These are phyloP conservation scores for Dicorynia guianensis DNA, from an alignment of 306 rosid species.

Conservation along the genomic window DNA sequence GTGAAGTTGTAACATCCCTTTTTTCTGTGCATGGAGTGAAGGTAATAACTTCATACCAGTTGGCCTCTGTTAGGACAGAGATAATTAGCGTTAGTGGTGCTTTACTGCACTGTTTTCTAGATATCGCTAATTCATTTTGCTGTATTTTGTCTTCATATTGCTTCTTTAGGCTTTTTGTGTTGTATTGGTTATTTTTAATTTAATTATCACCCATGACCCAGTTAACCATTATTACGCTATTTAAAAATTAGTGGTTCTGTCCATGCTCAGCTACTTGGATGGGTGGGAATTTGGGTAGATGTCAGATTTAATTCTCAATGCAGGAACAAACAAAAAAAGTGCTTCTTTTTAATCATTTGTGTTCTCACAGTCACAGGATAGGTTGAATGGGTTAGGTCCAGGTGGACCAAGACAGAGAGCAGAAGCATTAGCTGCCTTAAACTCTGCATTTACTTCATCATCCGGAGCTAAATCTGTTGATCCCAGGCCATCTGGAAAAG, in stretches of 20 bases:
- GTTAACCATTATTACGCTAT: background rate
- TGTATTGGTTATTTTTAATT: conserved; percentile 21
- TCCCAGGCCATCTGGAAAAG: conserved; percentile 63
- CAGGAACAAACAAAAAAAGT: background rate
- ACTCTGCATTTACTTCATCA: conserved; percentile 79
- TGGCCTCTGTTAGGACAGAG: background rate
- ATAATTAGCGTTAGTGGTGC: background rate
- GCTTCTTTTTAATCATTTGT: conserved; percentile 13
- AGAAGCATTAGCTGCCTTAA: conserved; percentile 90
- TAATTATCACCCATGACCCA: conserved; percentile 2
- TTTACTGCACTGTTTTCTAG: conserved; percentile 4
- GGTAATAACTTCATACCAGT: conserved; percentile 5
- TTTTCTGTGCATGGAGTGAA: conserved; percentile 9
- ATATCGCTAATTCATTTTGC: conserved; percentile 6
- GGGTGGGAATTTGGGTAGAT: background rate
- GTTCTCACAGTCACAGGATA: conserved; percentile 61
- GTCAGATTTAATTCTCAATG: background rate
- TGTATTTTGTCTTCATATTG: background rate
- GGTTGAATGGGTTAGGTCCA: conserved; percentile 67
- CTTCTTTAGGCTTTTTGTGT: background rate
- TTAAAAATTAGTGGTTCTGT: background rate
- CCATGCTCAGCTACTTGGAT: background rate
- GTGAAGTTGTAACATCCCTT: background rate
- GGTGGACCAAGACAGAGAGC: conserved; percentile 94
- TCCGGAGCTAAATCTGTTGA: conserved; percentile 48